Conservation (phyloP, 441 rosid genomes). For the Erodium moschatum region DNA sequence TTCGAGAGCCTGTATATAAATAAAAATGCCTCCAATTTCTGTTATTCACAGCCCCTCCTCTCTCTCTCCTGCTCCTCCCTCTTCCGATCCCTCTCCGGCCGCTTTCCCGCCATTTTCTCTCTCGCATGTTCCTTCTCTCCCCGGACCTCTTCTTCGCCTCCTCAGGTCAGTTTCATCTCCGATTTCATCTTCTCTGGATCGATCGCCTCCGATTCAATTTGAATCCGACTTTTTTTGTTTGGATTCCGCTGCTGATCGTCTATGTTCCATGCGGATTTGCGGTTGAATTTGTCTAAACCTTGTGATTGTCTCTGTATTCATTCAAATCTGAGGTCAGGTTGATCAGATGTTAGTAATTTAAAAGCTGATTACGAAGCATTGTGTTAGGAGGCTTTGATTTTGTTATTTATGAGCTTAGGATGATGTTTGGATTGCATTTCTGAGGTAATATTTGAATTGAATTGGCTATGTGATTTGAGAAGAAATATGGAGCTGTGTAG, state of each 20-base stretch:
- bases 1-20: background rate
- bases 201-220: background rate
- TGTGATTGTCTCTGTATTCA: background rate
- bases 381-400: background rate
- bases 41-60: background rate
- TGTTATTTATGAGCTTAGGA: background rate
- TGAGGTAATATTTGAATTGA: no score
- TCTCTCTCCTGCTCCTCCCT: no score
- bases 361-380: background rate
- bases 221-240: background rate
- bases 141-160: background rate
- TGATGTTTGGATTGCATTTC: no score
- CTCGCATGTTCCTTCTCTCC: background rate
- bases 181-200: background rate
- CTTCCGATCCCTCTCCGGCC: background rate
- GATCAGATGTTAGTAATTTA: background rate
- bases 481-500: background rate
- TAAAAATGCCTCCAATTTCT: constrained; percentile 4
- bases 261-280: background rate
- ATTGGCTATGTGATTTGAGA: background rate
- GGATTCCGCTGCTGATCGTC: background rate
- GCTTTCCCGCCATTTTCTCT: background rate
- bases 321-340: background rate
- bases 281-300: background rate
- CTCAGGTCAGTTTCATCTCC: constrained; percentile 1